Percentiles rank a stretch among this genome's conserved stretches.
phyloP scores from a whole-genome alignment of 2,329 filamentous ascomycete genomes.

The Fulvia fulva region DNA sequence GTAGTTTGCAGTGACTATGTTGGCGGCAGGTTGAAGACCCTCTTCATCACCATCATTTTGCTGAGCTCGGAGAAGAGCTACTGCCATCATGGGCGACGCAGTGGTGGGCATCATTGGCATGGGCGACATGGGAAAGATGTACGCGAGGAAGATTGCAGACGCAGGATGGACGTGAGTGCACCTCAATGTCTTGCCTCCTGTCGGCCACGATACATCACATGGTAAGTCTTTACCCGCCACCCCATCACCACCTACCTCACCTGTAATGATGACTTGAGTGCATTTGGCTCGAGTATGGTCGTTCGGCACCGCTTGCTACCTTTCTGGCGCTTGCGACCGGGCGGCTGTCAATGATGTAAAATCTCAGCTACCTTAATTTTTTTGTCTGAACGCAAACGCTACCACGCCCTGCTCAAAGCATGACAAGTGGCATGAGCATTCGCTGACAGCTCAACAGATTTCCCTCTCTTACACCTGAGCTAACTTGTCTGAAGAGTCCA shows the following conservation, averaged over 20 bases:
- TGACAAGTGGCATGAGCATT: not conserved
- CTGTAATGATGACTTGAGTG: constrained; percentile 98
- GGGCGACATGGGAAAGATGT: constrained; percentile 99
- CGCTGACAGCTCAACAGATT: constrained; percentile 21
- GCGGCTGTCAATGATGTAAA: constrained; percentile 94
- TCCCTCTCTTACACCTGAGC: constrained; percentile 5
- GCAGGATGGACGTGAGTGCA: constrained; percentile 90
- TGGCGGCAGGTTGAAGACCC: constrained; percentile 7
- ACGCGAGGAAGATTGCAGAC: constrained; percentile 78
- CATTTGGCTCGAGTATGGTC: constrained; percentile 99
- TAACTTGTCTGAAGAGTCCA: constrained; percentile 66
- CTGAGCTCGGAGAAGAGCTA: constrained; percentile 4
- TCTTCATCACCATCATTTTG: constrained; percentile 1
- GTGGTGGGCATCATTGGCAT: constrained; percentile 94
- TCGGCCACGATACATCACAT: constrained; percentile 8
- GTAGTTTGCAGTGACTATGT: constrained; percentile 6
- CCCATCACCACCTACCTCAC: constrained; percentile 12
- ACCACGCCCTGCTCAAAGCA: not conserved
- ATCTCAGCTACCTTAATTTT: constrained; percentile 94
- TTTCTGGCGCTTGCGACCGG: constrained; percentile 61
- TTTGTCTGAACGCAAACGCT: constrained; percentile 71
- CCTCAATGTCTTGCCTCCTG: not conserved
- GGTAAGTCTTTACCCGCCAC: constrained; percentile 33
- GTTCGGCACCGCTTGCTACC: constrained; percentile 58
- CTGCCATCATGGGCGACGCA: constrained; percentile 58